phyloP scores from a whole-genome alignment of 148 eudicot genomes.

The Amaranthus cruentus region DNA sequence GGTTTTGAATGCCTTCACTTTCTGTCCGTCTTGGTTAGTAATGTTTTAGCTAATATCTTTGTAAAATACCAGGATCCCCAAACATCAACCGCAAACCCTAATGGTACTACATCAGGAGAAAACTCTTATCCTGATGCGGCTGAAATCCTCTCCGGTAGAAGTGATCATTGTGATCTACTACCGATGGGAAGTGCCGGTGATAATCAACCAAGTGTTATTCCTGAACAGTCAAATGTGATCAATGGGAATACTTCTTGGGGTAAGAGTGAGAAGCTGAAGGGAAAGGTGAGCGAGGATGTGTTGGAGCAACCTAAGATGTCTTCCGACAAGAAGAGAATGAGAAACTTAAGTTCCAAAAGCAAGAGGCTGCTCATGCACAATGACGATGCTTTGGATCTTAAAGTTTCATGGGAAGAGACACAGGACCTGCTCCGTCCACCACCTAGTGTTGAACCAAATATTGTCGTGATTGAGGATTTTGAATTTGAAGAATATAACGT shows the following conservation, averaged over 20 bases:
- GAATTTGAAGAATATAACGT: slow-evolving; percentile 90
- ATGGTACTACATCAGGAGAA: slow-evolving; percentile 48
- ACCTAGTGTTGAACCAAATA: slow-evolving; percentile 50
- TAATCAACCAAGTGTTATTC: slow-evolving; percentile 15
- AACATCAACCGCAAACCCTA: slow-evolving; percentile 33
- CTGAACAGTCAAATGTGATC: slow-evolving; percentile 26
- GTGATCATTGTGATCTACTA: slow-evolving; percentile 27
- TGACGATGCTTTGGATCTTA: slow-evolving; percentile 80
- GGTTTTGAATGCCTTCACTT: slow-evolving; percentile 6
- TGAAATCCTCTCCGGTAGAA: slow-evolving; percentile 41
- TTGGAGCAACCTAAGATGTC: slow-evolving; percentile 32
- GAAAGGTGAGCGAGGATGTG: slow-evolving; percentile 42
- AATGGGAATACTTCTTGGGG: slow-evolving; percentile 28
- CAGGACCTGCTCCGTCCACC: slow-evolving; percentile 81
- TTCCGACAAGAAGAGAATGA: slow-evolving; percentile 60
- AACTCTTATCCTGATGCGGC: slow-evolving; percentile 37
- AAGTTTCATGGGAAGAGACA: slow-evolving; percentile 82
- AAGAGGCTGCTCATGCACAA: slow-evolving; percentile 69
- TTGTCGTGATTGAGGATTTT: slow-evolving; percentile 58
- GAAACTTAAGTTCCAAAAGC: slow-evolving; percentile 65
- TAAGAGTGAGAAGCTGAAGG: slow-evolving; percentile 46
- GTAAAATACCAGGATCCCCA: slow-evolving; percentile 51
- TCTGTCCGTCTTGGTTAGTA: neutral
- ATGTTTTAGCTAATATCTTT: slow-evolving; percentile 13
- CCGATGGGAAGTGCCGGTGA: slow-evolving; percentile 23